These are phyloP conservation scores for Fusarium sp. DNA, from an alignment of 2,329 filamentous ascomycete genomes.

Conservation along the genomic window DNA sequence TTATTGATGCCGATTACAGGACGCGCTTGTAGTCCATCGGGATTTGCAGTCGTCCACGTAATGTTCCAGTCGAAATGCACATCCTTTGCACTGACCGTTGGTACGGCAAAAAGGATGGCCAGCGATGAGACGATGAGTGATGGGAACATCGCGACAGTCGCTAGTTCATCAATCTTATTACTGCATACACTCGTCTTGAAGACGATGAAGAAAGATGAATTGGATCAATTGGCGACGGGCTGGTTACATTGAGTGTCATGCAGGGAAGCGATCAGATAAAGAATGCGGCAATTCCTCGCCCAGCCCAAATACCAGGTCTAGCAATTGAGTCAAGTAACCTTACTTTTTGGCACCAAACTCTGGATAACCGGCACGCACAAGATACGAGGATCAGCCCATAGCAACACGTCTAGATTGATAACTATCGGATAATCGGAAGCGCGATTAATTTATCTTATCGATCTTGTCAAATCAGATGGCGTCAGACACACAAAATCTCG, in stretches of 20 bases:
- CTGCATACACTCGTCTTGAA: no score
- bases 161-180: not conserved
- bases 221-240: not conserved
- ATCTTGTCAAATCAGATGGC: conserved; percentile 1
- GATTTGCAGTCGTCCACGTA: not conserved
- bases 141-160: not conserved
- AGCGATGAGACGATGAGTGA: not conserved
- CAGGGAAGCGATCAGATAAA: not conserved
- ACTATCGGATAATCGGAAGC: not conserved
- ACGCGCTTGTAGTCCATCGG: not conserved
- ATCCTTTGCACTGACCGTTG: not conserved
- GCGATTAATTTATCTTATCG: not conserved
- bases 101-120: not conserved
- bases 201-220: not conserved
- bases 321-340: not conserved
- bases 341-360: not conserved
- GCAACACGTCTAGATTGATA: not conserved
- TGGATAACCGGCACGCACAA: not conserved
- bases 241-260: not conserved
- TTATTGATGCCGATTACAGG: not conserved
- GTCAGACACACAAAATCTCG: not conserved
- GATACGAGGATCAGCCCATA: not conserved
- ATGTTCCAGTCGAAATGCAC: not conserved
- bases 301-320: not conserved
- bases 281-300: not conserved